These are phyloP conservation scores for Beauveria asiatica DNA, from an alignment of 2,329 filamentous ascomycete genomes.

Conservation along the genomic window DNA sequence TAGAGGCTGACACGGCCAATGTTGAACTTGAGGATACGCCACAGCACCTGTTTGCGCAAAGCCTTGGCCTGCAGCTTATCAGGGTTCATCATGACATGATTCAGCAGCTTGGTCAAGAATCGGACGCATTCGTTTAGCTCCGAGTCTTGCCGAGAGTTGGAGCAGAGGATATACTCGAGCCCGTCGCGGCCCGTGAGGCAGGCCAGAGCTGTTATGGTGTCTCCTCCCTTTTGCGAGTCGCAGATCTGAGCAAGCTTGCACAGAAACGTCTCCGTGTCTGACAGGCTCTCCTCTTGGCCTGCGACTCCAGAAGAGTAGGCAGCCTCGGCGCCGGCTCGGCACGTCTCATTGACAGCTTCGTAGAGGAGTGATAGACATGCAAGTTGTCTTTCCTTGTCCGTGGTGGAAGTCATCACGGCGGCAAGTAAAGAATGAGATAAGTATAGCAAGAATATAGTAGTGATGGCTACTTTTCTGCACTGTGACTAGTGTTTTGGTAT, in stretches of 20 bases:
- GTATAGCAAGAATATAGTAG: too few species aligned
- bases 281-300: not conserved
- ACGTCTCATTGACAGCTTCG: not conserved
- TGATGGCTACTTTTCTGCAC: not conserved
- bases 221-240: conserved; percentile 10
- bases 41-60: conserved; percentile 9
- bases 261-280: conserved; percentile 3
- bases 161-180: conserved; percentile 12
- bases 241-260: conserved; percentile 14
- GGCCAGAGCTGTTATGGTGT: conserved; percentile 10
- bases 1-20: not conserved
- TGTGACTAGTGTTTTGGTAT: too few species aligned
- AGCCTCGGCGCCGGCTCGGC: not conserved
- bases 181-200: conserved; percentile 1
- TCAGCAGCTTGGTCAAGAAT: not conserved
- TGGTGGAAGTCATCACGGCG: not conserved
- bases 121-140: conserved; percentile 9
- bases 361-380: not conserved
- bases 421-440: too few species aligned
- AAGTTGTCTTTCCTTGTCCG: not conserved
- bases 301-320: not conserved
- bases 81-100: conserved; percentile 5
- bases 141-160: conserved; percentile 7
- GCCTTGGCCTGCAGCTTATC: not conserved
- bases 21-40: not conserved